A percentile compares a stretch with the other conserved stretches of the same genome.
phyloP scores from a whole-genome alignment of 345 rosid species.

The Rhizophora apiculata region DNA sequence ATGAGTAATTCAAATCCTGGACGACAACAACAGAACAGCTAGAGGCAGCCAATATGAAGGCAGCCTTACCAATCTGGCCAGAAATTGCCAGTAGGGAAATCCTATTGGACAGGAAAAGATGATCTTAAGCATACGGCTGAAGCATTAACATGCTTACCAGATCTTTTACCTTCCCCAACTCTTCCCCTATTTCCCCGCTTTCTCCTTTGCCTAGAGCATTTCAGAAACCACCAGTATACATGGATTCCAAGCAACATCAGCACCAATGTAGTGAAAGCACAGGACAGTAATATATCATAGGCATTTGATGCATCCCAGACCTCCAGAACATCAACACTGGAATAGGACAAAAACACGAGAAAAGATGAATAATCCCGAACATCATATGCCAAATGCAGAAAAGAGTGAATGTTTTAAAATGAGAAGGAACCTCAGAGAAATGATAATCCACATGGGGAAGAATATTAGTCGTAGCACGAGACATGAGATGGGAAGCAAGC shows the following conservation, averaged over 20 bases:
- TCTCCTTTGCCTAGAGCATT: constrained; percentile 71
- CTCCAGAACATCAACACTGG: constrained; percentile 51
- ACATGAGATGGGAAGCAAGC: constrained; percentile 88
- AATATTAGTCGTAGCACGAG: constrained; percentile 68
- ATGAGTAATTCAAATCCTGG: too few species aligned
- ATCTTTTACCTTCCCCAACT: constrained; percentile 96
- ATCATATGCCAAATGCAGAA: neutral
- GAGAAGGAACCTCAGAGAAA: constrained; percentile 57
- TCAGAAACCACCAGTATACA: constrained; percentile 94
- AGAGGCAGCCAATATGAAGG: too few species aligned
- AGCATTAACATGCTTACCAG: constrained; percentile 53
- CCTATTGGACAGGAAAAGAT: neutral
- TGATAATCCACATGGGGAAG: constrained; percentile 92
- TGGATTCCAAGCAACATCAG: constrained; percentile 85
- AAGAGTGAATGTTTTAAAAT: constrained; percentile 14
- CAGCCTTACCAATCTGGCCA: too few species aligned
- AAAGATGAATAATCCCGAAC: constrained; percentile 17
- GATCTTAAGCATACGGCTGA: neutral
- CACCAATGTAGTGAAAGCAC: constrained; percentile 77
- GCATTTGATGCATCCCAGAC: constrained; percentile 50
- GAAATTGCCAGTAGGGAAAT: too few species aligned
- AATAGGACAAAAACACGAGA: constrained; percentile 15
- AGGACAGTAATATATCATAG: constrained; percentile 45
- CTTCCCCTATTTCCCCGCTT: constrained; percentile 79
- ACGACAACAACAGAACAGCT: too few species aligned